Conservation (phyloP, 495 filamentous ascomycete species). For the Cladorrhinum samala region DNA sequence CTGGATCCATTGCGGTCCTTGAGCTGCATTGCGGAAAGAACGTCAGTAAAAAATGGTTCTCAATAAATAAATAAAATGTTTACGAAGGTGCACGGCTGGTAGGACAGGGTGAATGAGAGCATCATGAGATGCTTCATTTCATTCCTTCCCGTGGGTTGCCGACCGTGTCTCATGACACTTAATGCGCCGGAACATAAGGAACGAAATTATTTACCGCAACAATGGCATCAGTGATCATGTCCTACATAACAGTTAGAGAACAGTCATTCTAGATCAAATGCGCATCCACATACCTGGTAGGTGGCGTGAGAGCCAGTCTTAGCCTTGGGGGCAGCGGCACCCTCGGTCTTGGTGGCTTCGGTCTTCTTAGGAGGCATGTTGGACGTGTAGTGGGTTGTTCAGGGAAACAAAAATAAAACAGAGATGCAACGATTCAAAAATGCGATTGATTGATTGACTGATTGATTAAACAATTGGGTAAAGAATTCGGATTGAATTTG, state of each 20-base stretch:
- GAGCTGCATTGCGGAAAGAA: slow-evolving; percentile 41
- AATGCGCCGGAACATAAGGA: slow-evolving; percentile 35
- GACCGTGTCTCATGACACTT: slow-evolving; percentile 14
- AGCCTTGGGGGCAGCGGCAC: slow-evolving; percentile 47
- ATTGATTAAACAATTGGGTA: background rate
- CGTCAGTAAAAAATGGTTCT: slow-evolving; percentile 39
- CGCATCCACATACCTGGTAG: slow-evolving; percentile 48
- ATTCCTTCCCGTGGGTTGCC: slow-evolving; percentile 1
- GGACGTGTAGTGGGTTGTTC: slow-evolving; percentile 21
- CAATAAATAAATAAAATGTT: background rate
- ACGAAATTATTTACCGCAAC: slow-evolving; percentile 50
- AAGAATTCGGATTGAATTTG: slow-evolving; percentile 5
- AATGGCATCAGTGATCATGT: slow-evolving; percentile 66
- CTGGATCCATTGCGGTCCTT: slow-evolving; percentile 62
- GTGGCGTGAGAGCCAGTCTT: slow-evolving; percentile 48
- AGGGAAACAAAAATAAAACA: slow-evolving; percentile 7
- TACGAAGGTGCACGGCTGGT: slow-evolving; percentile 3
- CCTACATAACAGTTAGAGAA: slow-evolving; percentile 44
- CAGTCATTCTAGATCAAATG: background rate
- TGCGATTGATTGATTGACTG: too few relatives aligned
- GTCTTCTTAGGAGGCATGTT: slow-evolving; percentile 64
- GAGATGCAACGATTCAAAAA: slow-evolving; percentile 14
- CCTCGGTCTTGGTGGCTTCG: slow-evolving; percentile 27
- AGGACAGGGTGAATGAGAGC: slow-evolving; percentile 12
- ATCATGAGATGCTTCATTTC: slow-evolving; percentile 19